Base-by-base conservation (phyloP, 768 basidiomycete species). In the Termitomyces bulborhizus region DNA sequence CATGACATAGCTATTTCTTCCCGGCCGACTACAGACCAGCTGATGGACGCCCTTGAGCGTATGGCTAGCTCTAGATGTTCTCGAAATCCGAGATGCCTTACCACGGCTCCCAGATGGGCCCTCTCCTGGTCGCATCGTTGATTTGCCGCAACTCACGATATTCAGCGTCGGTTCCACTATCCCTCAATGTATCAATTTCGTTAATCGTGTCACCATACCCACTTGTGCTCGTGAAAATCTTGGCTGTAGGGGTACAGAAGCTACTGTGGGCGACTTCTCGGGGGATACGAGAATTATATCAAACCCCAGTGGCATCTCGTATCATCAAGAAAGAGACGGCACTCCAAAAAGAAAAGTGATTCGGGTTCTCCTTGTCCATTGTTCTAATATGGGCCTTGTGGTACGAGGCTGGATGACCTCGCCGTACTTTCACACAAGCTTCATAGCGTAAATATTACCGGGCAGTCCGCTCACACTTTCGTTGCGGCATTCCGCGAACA, bases 71-170 rank as follows among this genome's bases (percentile, higher is more conserved):
- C 63, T 77, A 11, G 65, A 62, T 44, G 58, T 64, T 13, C 61
- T 77, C n/a, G 62, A 71, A 54, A 63, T 77, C 4, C 69, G 71
- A 42, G 62, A 72, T 40, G 66, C 66, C 26, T 65, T 76, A 6
- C 73, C 73, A 12, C 58, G 60, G 13, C 57, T 66, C 16, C 60
- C 62, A 12, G 58, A 43, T 8, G 59, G 54, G 42, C 44, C 44
- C 15, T 26, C 53, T 9, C 32, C 50, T 0, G 52, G 55, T 15
- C 65, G 61, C 31, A 46, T 65, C 40, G 53, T 68, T 29, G 53
- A 53, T 15, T 60, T 73, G 7, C 37, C 62, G 12, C 56, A 56
- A 18, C 60, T 73, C 37, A 56, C 60, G 13, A 52, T 58, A 16
- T 45, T 71, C 7, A 45, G 54, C 26, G 50, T 70, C 49, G 51